Conservation (phyloP, 2,329 filamentous ascomycete species). For the Raffaelea albimanens region DNA sequence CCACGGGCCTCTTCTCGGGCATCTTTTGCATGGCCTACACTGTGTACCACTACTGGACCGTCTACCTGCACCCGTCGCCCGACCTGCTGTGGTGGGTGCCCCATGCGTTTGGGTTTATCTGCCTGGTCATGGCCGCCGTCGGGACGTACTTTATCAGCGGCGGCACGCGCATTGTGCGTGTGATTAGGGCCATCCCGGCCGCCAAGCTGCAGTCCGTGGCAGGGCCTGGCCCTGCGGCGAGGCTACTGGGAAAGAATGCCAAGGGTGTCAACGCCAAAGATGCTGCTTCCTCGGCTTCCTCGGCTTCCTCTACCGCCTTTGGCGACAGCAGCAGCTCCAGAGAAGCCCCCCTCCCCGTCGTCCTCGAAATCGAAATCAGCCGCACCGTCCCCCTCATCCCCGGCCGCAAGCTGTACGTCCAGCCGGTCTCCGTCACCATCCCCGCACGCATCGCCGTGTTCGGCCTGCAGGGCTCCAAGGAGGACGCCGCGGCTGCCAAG, state of each 20-base stretch:
- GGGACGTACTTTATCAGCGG: slow-evolving; percentile 51
- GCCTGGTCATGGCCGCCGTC: slow-evolving; percentile 48
- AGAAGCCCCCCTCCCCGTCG: slow-evolving; percentile 21
- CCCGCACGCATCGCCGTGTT: slow-evolving; percentile 24
- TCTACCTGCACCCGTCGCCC: slow-evolving; percentile 38
- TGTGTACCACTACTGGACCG: slow-evolving; percentile 38
- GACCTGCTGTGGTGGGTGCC: slow-evolving; percentile 48
- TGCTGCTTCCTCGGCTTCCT: not conserved
- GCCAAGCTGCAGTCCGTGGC: slow-evolving; percentile 10
- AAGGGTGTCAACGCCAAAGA: not conserved
- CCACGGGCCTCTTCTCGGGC: slow-evolving; percentile 48
- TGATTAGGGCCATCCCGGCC: slow-evolving; percentile 44
- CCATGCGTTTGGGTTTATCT: slow-evolving; percentile 46
- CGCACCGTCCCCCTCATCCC: slow-evolving; percentile 39
- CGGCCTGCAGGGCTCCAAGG: slow-evolving; percentile 8
- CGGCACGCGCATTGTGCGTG: slow-evolving; percentile 46
- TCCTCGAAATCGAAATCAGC: slow-evolving; percentile 43
- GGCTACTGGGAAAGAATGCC: not conserved
- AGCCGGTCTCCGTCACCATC: slow-evolving; percentile 26
- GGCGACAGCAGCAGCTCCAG: too few relatives aligned
- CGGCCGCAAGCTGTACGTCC: slow-evolving; percentile 30
- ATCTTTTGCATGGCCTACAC: slow-evolving; percentile 43
- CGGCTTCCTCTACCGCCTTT: too few relatives aligned
- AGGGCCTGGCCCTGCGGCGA: not conserved
- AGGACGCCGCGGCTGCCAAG: not conserved